Evolutionary conservation across 176 grass and related monocot genomes (phyloP), one percentile per base, ranked within the genome.

Genomic region (Oryza longistaminata): DNA sequence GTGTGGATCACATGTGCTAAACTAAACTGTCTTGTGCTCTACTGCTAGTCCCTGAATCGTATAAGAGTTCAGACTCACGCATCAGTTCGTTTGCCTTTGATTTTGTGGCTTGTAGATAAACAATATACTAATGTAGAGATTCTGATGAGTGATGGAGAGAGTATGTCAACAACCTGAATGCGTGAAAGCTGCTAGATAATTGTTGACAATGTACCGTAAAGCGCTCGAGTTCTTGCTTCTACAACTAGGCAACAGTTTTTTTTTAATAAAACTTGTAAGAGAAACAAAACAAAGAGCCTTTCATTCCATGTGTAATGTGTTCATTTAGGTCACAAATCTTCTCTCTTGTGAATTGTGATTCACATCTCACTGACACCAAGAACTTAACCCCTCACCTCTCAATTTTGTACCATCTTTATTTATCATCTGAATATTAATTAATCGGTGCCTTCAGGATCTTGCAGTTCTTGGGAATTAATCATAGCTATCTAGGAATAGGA

Each of bases 71-170:
- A 87, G 62, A 87, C 75, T 87, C 87, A 44, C 9, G 39, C 84
- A n/a, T 90, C 88, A 83, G 68, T 70, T 68, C 19, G 60, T 79
- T 83, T 74, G 35, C 83, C 9, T 83, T 79, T 79, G 3, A 76
- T 39, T 75, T 43, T 69, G 35, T 68, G 35, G 62, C 79, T 39
- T 73, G 60, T 83, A 55, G 72, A 42, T 21, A 73, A 66, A 70
- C 8, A 22, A 52, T 62, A 62, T 46, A 22, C 9, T 49, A 25
- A 44, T 73, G 35, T 50, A 73, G 68, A 55, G 64, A 21, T 34
- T 79, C 13, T 78, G 77, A 64, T 66, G 83, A 71, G 77, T n/a
- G 78, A 67, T 37, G 14, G 60, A 58, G 73, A 46, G 66, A 46
- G 84, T 53, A 49, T 49, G 19, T 53, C 79, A 83, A 83, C 79